These are phyloP conservation scores for Keithomyces neogunnii DNA, from an alignment of 2,329 filamentous ascomycete genomes.

Conservation along the genomic window DNA sequence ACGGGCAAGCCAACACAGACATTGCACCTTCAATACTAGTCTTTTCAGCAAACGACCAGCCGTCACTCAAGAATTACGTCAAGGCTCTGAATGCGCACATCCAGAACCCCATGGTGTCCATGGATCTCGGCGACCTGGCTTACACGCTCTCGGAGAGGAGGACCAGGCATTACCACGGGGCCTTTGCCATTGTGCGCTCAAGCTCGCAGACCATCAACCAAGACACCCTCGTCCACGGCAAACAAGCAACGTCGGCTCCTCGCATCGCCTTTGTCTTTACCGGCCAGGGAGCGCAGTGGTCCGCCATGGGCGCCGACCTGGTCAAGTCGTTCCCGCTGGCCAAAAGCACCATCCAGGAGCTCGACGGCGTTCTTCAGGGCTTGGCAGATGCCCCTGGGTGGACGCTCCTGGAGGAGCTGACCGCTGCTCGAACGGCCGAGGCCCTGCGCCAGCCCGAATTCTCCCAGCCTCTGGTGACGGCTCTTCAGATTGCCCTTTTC, in stretches of 20 bases:
- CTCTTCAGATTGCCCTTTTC: slow-evolving; percentile 32
- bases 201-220: too few relatives aligned
- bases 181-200: too few relatives aligned
- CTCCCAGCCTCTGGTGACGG: slow-evolving; percentile 24
- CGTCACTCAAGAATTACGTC: neutral
- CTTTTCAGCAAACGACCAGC: too few relatives aligned
- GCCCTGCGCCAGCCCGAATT: slow-evolving; percentile 4
- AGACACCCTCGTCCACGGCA: too few relatives aligned
- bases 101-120: too few relatives aligned
- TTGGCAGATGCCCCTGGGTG: slow-evolving; percentile 3
- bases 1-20: too few relatives aligned
- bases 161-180: too few relatives aligned
- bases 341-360: neutral
- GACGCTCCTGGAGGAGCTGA: slow-evolving; percentile 3
- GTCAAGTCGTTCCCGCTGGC: slow-evolving; percentile 1
- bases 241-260: too few relatives aligned
- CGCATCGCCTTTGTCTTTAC: slow-evolving; percentile 16
- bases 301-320: slow-evolving; percentile 21
- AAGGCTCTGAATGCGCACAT: slow-evolving; percentile 12
- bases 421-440: neutral
- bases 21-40: too few relatives aligned
- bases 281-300: slow-evolving; percentile 25
- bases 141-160: too few relatives aligned
- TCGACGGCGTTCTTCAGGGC: neutral
- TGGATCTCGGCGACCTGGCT: too few relatives aligned